phyloP scores from a whole-genome alignment of 1,139 yeast genomes.

The Tardiomyces blankii region DNA sequence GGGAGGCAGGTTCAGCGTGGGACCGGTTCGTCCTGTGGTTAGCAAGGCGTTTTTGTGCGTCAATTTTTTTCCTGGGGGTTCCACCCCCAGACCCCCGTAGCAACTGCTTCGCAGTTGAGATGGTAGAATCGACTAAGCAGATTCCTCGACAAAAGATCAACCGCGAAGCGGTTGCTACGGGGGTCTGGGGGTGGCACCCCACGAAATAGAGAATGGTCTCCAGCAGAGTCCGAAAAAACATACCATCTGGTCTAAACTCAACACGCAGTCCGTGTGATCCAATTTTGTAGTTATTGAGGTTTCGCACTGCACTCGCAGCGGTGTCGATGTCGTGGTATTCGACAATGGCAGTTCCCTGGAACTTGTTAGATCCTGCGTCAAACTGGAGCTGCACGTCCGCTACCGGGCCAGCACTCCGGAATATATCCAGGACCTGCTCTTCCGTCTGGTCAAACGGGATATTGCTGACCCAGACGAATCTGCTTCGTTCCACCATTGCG shows the following conservation, averaged over 20 bases:
- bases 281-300: conserved; percentile 66
- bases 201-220: too few relatives aligned
- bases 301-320: conserved; percentile 85
- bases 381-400: conserved; percentile 63
- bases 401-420: conserved; percentile 80
- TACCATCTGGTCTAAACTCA: conserved; percentile 44
- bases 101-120: too few relatives aligned
- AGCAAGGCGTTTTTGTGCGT: background rate
- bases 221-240: background rate
- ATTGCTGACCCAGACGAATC: conserved; percentile 48
- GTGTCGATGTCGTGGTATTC: conserved; percentile 67
- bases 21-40: background rate
- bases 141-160: too few relatives aligned
- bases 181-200: too few relatives aligned
- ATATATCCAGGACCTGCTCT: conserved; percentile 76
- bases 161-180: too few relatives aligned
- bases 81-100: too few relatives aligned
- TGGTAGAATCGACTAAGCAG: too few relatives aligned
- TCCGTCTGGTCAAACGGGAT: conserved; percentile 76
- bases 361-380: conserved; percentile 82
- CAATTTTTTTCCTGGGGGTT: too few relatives aligned
- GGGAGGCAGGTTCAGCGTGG: conserved; percentile 20
- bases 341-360: conserved; percentile 84
- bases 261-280: conserved; percentile 69
- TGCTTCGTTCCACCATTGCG: conserved; percentile 1